Percentiles rank a stretch among this genome's conserved stretches.
These are phyloP conservation scores for Pythium aphanidermatum DNA, from an alignment of 352 stramenopile genomes.

Conservation along the genomic window DNA sequence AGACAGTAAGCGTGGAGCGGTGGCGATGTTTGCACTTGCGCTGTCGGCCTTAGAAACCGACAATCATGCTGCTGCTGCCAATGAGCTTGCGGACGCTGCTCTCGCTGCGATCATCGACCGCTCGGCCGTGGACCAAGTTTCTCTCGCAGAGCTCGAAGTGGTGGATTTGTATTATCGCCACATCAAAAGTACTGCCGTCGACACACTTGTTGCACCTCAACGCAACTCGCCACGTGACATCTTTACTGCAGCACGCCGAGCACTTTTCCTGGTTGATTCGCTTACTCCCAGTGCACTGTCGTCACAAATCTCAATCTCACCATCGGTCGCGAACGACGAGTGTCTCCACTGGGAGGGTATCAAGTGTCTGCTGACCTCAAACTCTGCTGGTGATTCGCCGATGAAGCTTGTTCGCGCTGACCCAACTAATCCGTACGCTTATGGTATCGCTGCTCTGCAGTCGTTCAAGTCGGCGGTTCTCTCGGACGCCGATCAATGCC, in stretches of 20 bases:
- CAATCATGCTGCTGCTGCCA: neutral
- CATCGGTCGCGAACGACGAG: no score
- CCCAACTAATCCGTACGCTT: slow-evolving; percentile 49
- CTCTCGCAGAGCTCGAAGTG: neutral
- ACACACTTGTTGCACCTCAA: no score
- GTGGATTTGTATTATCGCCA: slow-evolving; percentile 16
- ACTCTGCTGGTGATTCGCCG: slow-evolving; percentile 12
- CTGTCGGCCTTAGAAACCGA: slow-evolving; percentile 3
- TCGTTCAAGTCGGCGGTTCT: slow-evolving; percentile 37
- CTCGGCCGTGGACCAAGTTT: neutral
- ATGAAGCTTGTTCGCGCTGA: slow-evolving; percentile 60
- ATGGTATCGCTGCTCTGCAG: slow-evolving; percentile 37
- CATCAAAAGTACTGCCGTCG: no score
- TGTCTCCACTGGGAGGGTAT: slow-evolving; percentile 27
- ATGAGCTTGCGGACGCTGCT: neutral
- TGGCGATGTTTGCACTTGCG: slow-evolving; percentile 2
- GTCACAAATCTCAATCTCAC: no score
- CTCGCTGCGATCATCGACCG: slow-evolving; percentile 6
- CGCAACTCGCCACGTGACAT: no score
- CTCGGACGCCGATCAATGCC: neutral
- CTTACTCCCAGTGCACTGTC: no score
- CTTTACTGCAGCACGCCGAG: no score
- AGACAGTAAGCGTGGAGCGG: neutral
- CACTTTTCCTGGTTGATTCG: no score
- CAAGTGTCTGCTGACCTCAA: slow-evolving; percentile 24